Evolutionary conservation across 1,139 yeast species (phyloP).

Genomic region (Zhuliangozyma parablackwelliae): DNA sequence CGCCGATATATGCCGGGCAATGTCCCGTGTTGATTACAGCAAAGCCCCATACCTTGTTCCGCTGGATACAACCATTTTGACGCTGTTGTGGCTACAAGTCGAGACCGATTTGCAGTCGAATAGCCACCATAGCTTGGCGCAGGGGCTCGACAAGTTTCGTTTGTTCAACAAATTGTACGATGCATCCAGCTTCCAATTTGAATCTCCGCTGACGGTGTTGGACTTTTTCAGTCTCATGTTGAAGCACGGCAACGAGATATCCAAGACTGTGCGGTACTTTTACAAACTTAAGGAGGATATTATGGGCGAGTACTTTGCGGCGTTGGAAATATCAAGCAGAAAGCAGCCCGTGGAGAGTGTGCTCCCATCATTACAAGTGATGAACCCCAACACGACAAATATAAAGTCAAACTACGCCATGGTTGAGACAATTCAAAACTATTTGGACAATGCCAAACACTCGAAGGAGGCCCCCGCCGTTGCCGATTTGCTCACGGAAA

Average conservation of each 20-base stretch:
- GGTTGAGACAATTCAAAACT: conserved; percentile 13
- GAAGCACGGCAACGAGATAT: conserved; percentile 18
- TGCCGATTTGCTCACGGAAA: conserved; percentile 28
- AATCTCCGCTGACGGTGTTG: conserved; percentile 6
- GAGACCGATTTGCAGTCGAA: conserved; percentile 21
- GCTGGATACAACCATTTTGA: background rate
- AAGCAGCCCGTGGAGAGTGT: conserved; percentile 4
- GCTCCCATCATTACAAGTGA: conserved; percentile 9
- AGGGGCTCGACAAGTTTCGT: conserved; percentile 26
- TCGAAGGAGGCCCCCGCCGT: conserved; percentile 12
- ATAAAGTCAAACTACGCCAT: conserved; percentile 23
- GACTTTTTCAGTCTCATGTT: conserved; percentile 18
- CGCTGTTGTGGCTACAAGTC: conserved; percentile 18
- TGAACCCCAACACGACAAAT: conserved; percentile 21
- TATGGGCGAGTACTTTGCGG: conserved; percentile 29
- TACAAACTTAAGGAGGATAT: conserved; percentile 43
- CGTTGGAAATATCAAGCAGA: conserved; percentile 9
- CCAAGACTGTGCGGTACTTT: conserved; percentile 27
- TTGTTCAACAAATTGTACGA: conserved; percentile 26
- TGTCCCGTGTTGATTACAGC: conserved; percentile 6
- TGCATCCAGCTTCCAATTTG: conserved; percentile 4
- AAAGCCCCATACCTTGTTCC: conserved; percentile 2
- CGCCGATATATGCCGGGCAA: conserved; percentile 6
- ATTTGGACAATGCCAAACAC: conserved; percentile 5
- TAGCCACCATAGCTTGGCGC: conserved; percentile 22